Percentiles rank a stretch among this genome's conserved stretches.
phyloP scores from a whole-genome alignment of 306 rosid genomes.

The Sicyos baderoa region DNA sequence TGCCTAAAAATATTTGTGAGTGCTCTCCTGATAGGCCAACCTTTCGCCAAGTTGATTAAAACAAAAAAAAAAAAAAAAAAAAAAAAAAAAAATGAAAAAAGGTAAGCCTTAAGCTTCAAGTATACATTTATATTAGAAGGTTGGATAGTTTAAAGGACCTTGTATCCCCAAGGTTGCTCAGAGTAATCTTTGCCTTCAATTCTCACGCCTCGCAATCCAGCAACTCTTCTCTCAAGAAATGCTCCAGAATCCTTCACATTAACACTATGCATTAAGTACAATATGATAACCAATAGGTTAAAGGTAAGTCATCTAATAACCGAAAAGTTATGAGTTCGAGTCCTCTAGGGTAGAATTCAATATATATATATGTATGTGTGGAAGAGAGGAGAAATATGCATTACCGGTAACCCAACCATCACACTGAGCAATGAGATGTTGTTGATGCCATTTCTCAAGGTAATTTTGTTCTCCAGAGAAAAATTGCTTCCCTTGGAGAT shows the following conservation, averaged over 20 bases:
- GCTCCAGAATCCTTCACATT: constrained; percentile 60
- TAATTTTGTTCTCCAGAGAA: constrained; percentile 31
- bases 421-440: constrained; percentile 71
- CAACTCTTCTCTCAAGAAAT: constrained; percentile 48
- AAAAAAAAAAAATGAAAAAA: not conserved
- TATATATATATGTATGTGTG: too few relatives aligned
- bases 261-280: too few relatives aligned
- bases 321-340: too few relatives aligned
- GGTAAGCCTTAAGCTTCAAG: not conserved
- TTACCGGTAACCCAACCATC: constrained; percentile 76
- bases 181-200: constrained; percentile 44
- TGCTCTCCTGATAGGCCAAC: constrained; percentile 77
- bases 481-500: constrained; percentile 25
- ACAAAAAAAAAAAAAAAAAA: not conserved
- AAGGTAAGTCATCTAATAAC: too few relatives aligned
- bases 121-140: not conserved
- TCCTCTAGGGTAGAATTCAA: too few relatives aligned
- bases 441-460: constrained; percentile 45
- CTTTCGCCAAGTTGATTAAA: constrained; percentile 24
- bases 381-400: not conserved
- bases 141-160: constrained; percentile 37
- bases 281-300: too few relatives aligned
- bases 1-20: constrained; percentile 36
- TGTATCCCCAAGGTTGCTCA: constrained; percentile 53
- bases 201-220: constrained; percentile 43